Percentiles rank a stretch among this genome's conserved stretches.
These are phyloP conservation scores for Microdochium bolleyi DNA, from an alignment of 2,329 filamentous ascomycete species.

Conservation along the genomic window DNA sequence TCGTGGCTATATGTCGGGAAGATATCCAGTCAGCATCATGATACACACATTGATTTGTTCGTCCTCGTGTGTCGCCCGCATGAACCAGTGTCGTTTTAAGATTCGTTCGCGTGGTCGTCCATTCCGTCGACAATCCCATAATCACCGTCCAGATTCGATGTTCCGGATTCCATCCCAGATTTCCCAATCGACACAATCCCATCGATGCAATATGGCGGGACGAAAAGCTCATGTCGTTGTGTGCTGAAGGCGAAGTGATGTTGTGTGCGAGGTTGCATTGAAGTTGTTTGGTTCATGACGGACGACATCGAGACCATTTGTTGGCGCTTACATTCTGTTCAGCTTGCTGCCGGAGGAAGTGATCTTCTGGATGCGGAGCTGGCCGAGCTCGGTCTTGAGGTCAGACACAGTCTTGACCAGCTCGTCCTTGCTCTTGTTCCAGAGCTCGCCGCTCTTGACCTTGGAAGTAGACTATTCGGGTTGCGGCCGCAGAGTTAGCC, in stretches of 20 bases:
- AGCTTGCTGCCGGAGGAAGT: slow-evolving; percentile 91
- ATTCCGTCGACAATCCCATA: background rate
- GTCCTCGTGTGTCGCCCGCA: background rate
- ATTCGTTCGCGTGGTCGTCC: background rate
- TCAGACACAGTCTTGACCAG: slow-evolving; percentile 91
- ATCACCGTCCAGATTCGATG: too few species aligned
- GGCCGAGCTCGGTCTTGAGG: slow-evolving; percentile 92
- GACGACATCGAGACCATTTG: slow-evolving; percentile 1
- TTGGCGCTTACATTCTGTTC: slow-evolving; percentile 77
- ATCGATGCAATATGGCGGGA: too few species aligned
- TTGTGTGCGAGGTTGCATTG: background rate
- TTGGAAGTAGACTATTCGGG: slow-evolving; percentile 48
- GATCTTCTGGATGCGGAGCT: slow-evolving; percentile 98
- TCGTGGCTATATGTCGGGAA: slow-evolving; percentile 63
- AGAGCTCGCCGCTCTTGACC: slow-evolving; percentile 95
- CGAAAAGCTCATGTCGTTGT: background rate
- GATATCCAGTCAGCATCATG: slow-evolving; percentile 4
- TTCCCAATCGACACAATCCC: too few species aligned
- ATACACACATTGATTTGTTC: background rate
- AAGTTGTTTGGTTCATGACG: slow-evolving; percentile 5
- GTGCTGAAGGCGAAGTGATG: too few species aligned
- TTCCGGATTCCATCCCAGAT: too few species aligned
- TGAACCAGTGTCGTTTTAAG: background rate
- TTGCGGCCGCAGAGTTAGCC: slow-evolving; percentile 16
- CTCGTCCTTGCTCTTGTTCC: slow-evolving; percentile 99